phyloP scores from a whole-genome alignment of 179 eudicot genomes.

The Silene coronaria region DNA sequence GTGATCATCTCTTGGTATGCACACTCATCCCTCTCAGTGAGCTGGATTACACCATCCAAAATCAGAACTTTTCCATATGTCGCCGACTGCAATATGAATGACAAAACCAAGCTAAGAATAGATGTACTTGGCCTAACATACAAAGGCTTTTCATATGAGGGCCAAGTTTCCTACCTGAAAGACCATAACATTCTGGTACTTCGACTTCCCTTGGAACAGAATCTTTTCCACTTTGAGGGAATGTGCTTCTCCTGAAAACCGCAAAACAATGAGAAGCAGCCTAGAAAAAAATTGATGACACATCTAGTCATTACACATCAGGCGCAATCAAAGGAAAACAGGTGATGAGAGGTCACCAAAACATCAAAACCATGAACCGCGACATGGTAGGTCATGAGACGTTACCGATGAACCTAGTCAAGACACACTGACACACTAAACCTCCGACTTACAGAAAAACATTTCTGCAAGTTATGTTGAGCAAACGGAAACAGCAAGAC shows the following conservation, averaged over 20 bases:
- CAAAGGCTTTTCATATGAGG: background rate
- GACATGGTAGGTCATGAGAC: background rate
- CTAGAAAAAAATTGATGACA: too few relatives aligned
- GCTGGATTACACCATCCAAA: constrained; percentile 82
- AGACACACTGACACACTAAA: too few relatives aligned
- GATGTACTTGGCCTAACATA: background rate
- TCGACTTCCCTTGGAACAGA: constrained; percentile 77
- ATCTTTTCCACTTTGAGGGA: constrained; percentile 86
- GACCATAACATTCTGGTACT: constrained; percentile 81
- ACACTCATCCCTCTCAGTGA: constrained; percentile 88
- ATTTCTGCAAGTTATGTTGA: background rate
- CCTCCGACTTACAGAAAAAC: background rate
- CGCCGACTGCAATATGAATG: constrained; percentile 46
- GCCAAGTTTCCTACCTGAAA: constrained; percentile 57
- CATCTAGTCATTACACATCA: too few relatives aligned
- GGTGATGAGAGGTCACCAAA: background rate
- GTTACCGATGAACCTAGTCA: background rate
- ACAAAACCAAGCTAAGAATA: constrained; percentile 12
- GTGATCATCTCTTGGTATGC: constrained; percentile 96
- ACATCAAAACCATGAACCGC: background rate
- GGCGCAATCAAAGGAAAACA: too few relatives aligned
- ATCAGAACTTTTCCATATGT: constrained; percentile 74
- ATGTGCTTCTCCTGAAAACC: constrained; percentile 73
- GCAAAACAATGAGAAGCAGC: background rate
- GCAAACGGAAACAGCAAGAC: background rate